Conservation (phyloP, 768 basidiomycete species). For the Russula abietina region DNA sequence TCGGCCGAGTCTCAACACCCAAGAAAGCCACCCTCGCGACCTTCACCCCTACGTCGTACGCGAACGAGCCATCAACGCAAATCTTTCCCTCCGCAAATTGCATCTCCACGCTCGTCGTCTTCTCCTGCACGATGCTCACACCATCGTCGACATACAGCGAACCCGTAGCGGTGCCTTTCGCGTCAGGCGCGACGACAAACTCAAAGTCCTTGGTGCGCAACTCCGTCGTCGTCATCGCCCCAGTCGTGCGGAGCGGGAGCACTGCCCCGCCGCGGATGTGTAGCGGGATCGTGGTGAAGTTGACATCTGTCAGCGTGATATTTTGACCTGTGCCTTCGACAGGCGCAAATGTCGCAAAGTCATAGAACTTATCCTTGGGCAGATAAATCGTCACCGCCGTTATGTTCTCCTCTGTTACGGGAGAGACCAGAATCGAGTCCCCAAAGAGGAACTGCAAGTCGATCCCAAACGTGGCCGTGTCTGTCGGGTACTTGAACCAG, state of each 20-base stretch:
- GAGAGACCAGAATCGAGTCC: constrained; percentile 59
- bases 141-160: constrained; percentile 62
- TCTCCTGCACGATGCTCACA: constrained; percentile 37
- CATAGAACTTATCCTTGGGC: constrained; percentile 60
- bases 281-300: constrained; percentile 54
- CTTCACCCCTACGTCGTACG: constrained; percentile 30
- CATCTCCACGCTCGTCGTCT: constrained; percentile 31
- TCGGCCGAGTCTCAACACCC: constrained; percentile 28
- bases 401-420: constrained; percentile 55
- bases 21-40: constrained; percentile 34
- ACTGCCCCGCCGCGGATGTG: constrained; percentile 56
- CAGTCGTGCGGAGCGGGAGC: constrained; percentile 48
- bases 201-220: too few relatives aligned
- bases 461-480: constrained; percentile 50
- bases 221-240: constrained; percentile 62
- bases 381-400: constrained; percentile 57
- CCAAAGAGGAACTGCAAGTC: constrained; percentile 70
- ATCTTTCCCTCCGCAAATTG: constrained; percentile 29
- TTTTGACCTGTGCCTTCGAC: too few relatives aligned
- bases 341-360: constrained; percentile 48
- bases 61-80: constrained; percentile 31
- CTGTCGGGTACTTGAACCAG: too few relatives aligned
- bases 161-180: constrained; percentile 47
- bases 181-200: too few relatives aligned
- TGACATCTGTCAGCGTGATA: constrained; percentile 42